Evolutionary conservation across 306 rosid species (phyloP).

Genomic region (Trifolium dubium): DNA sequence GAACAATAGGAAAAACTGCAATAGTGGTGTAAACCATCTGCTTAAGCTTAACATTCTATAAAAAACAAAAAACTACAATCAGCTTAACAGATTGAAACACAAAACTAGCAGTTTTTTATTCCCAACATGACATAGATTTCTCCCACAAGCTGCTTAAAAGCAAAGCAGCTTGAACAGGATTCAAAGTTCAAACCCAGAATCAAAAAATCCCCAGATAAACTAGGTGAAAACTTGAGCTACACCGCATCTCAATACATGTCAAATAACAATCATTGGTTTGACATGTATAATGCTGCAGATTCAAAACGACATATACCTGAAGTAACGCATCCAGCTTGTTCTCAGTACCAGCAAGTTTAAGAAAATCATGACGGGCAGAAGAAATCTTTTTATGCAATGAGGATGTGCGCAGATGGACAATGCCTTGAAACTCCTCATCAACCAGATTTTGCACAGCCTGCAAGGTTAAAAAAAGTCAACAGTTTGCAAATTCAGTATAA

Average conservation of each 20-base stretch:
- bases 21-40: not conserved
- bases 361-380: conserved; percentile 94
- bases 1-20: conserved; percentile 31
- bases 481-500: not conserved
- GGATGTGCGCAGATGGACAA: conserved; percentile 87
- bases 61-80: conserved; percentile 7
- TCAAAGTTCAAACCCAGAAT: not conserved
- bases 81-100: conserved; percentile 20
- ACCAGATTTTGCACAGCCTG: conserved; percentile 92
- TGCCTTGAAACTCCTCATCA: conserved; percentile 95
- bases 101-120: not conserved
- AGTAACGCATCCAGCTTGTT: conserved; percentile 93
- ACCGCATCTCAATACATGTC: not conserved
- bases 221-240: conserved; percentile 6
- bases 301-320: conserved; percentile 59
- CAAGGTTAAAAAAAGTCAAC: conserved; percentile 44
- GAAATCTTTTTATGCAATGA: conserved; percentile 86
- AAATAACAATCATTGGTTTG: conserved; percentile 29
- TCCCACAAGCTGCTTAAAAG: conserved; percentile 7
- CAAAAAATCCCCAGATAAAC: conserved; percentile 7
- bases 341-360: conserved; percentile 85
- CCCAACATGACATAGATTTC: conserved; percentile 8
- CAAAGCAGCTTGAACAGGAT: not conserved
- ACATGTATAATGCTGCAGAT: conserved; percentile 12
- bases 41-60: not conserved